Evolutionary conservation across 306 rosid species (phyloP).

Genomic region (Argentina anserina): DNA sequence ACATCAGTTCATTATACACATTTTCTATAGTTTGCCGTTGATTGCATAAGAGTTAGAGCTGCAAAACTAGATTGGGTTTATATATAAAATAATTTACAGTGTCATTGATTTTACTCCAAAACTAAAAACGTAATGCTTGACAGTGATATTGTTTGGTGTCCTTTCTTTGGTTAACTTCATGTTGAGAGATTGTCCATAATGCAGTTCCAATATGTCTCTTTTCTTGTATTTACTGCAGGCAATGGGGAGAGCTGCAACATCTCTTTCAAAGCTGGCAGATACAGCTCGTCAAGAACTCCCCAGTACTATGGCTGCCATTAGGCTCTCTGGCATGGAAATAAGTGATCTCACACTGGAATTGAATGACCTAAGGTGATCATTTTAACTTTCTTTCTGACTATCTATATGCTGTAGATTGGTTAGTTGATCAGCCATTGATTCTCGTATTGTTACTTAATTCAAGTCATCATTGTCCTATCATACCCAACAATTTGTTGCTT

Average conservation of each 20-base stretch:
- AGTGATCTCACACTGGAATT: conserved; percentile 69
- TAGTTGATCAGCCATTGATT: conserved; percentile 8
- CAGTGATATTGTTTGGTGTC: not conserved
- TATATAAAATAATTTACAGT: not conserved
- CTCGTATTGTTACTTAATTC: not conserved
- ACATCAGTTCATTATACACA: not conserved
- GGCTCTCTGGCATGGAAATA: conserved; percentile 98
- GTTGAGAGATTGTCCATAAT: not conserved
- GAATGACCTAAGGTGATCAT: conserved; percentile 74
- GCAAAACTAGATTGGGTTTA: not conserved
- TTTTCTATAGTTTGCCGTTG: not conserved
- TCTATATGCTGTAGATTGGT: conserved; percentile 2
- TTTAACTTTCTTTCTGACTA: conserved; percentile 10
- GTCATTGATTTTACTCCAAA: not conserved
- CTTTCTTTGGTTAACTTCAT: not conserved
- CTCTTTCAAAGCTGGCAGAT: conserved; percentile 91
- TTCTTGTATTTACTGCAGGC: conserved; percentile 44
- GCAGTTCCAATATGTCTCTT: conserved; percentile 3
- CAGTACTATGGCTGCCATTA: conserved; percentile 91
- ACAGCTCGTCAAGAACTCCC: conserved; percentile 95
- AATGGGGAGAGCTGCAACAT: conserved; percentile 81
- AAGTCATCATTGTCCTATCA: not conserved
- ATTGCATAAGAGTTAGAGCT: not conserved
- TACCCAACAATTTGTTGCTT: not conserved
- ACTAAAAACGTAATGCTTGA: not conserved